Percentiles rank a stretch among this genome's conserved stretches.
phyloP scores from a whole-genome alignment of 495 filamentous ascomycete species.

The Cetradonia linearis region DNA sequence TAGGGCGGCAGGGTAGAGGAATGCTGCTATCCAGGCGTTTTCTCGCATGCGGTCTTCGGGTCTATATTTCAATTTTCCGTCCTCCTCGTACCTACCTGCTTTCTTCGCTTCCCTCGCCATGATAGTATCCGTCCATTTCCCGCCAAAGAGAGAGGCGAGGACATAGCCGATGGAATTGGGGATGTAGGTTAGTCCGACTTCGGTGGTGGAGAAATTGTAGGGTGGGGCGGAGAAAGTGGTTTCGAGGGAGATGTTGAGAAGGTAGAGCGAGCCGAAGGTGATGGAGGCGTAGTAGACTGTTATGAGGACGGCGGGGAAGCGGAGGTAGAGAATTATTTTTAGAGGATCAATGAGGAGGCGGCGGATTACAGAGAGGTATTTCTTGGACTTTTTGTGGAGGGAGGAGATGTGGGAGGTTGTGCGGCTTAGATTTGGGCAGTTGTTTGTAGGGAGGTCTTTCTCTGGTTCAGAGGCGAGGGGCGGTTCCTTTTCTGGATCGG shows the following conservation, averaged over 20 bases:
- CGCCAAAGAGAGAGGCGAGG: constrained; percentile 60
- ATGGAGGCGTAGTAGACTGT: constrained; percentile 76
- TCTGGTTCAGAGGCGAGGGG: constrained; percentile 9
- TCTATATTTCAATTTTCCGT: constrained; percentile 56
- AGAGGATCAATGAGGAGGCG: constrained; percentile 71
- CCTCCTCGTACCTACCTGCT: constrained; percentile 58
- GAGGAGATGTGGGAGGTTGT: constrained; percentile 52
- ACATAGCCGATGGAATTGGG: constrained; percentile 74
- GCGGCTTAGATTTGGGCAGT: constrained; percentile 37
- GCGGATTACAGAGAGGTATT: constrained; percentile 45
- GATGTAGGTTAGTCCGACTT: constrained; percentile 73
- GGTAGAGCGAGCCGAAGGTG: constrained; percentile 72
- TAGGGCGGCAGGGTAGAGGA: constrained; percentile 59
- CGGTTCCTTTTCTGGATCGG: constrained; percentile 21
- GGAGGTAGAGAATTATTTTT: constrained; percentile 64
- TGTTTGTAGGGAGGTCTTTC: constrained; percentile 22
- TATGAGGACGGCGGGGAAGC: constrained; percentile 67
- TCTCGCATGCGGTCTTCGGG: constrained; percentile 88
- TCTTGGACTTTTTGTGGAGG: constrained; percentile 44
- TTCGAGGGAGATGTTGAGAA: constrained; percentile 80
- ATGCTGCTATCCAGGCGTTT: constrained; percentile 74
- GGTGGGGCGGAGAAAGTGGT: constrained; percentile 60
- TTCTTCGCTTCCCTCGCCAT: constrained; percentile 73
- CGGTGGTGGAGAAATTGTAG: constrained; percentile 63
- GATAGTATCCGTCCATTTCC: constrained; percentile 79